phyloP scores from a whole-genome alignment of 306 rosid species.

The Vigna unguiculata region DNA sequence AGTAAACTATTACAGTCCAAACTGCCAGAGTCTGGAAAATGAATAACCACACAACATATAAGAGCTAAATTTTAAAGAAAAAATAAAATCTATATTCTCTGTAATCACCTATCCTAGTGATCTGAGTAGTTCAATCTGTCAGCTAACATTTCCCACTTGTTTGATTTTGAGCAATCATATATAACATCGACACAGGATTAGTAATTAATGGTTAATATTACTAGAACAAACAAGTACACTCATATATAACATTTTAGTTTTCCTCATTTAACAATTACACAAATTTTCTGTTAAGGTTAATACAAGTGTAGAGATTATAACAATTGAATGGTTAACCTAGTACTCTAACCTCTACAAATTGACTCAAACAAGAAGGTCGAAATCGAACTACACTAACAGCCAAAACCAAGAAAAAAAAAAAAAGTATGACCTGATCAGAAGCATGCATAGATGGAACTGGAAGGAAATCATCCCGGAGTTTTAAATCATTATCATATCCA shows the following conservation, averaged over 20 bases:
- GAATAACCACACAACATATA: slow-evolving; percentile 14
- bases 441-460: slow-evolving; percentile 68
- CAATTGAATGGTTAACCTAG: slow-evolving; percentile 21
- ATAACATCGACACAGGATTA: slow-evolving; percentile 13
- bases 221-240: not conserved
- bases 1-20: slow-evolving; percentile 34
- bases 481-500: slow-evolving; percentile 82
- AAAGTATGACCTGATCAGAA: slow-evolving; percentile 74
- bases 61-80: slow-evolving; percentile 3
- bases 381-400: slow-evolving; percentile 32
- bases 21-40: slow-evolving; percentile 17
- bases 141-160: slow-evolving; percentile 12
- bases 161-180: slow-evolving; percentile 30
- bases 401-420: slow-evolving; percentile 21
- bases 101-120: slow-evolving; percentile 18
- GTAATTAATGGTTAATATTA: slow-evolving; percentile 28
- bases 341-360: slow-evolving; percentile 29
- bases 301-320: slow-evolving; percentile 13
- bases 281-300: not conserved
- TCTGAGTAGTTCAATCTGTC: slow-evolving; percentile 13
- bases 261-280: slow-evolving; percentile 28
- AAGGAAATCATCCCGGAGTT: slow-evolving; percentile 72
- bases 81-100: slow-evolving; percentile 24
- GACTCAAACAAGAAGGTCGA: slow-evolving; percentile 37
- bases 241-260: slow-evolving; percentile 18